Base-by-base conservation (phyloP, 331 rosid genomes). In the Quercus phellos region DNA sequence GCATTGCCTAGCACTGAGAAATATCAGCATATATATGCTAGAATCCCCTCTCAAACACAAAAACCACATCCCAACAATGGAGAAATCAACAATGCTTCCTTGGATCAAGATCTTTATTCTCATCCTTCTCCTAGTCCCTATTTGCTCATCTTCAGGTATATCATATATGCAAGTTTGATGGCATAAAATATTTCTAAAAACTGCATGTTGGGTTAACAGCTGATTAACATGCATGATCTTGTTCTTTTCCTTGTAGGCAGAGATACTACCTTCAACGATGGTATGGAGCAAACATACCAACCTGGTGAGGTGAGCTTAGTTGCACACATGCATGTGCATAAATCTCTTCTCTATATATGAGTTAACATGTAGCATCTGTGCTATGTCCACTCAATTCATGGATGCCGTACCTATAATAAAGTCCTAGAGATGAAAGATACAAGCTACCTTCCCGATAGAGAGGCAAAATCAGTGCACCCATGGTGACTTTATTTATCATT, bases 1-100 rank as follows among this genome's bases (percentile, higher is more conserved):
- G 77, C 84, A 72, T 84, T 84, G 61, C 55, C 72, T 61, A 64
- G 70, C 77, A 76, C 88, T 54, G 73, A 69, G 77, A 63, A 77
- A 46, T 46, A 13, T 46, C 16, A 13, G 17, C 50, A 84, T 60
- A 78, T 69, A 74, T 34, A n/a, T 32, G 34, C 71, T 66, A 32
- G 26, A 66, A 66, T 66, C 51, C 5, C n/a, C 51, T 10, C 24
- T 66, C 16, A 18, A 32, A 66, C 51, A 8, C 14, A 66, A 66
- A 66, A 66, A 66, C 35, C 71, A 35, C 17, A 66, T 6, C 27
- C 9, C 19, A 34, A 66, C 71, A 78, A 58, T 22, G 16, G 7
- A 4, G 60, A 56, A 74, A 74, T 34, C 22, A 66, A 60, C 59
- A 60, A 82, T 84, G 85, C 34, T 84, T 77, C 75, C 85, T 78